Conservation (phyloP, 495 filamentous ascomycete genomes). For the Jackrogersella minutella region DNA sequence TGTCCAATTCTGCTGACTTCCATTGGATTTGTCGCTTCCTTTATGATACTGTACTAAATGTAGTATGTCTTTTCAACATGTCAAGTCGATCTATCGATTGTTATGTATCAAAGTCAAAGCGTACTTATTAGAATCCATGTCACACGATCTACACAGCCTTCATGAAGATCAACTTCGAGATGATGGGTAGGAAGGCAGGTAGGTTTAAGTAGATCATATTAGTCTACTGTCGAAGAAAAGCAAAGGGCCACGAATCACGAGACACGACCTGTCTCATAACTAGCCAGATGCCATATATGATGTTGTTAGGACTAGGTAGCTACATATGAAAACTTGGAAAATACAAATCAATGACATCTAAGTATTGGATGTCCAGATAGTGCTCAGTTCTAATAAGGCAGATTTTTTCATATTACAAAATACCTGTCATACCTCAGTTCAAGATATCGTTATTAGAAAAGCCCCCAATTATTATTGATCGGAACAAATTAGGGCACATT, state of each 20-base stretch:
- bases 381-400: neutral
- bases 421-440: neutral
- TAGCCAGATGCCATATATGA: neutral
- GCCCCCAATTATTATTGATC: neutral
- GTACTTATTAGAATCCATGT: neutral
- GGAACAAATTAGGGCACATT: conserved; percentile 3
- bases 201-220: neutral
- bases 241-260: conserved; percentile 4
- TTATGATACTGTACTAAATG: neutral
- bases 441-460: neutral
- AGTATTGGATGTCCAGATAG: neutral
- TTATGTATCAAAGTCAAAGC: neutral
- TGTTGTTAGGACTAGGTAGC: neutral
- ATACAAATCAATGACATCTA: neutral
- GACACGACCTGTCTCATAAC: neutral
- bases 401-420: neutral
- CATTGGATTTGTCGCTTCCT: neutral
- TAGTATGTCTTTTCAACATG: neutral
- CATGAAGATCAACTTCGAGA: neutral
- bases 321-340: neutral
- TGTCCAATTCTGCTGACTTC: conserved; percentile 7
- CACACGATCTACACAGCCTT: neutral
- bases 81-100: neutral
- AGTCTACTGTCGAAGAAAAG: neutral
- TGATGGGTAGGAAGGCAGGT: neutral